phyloP scores from a whole-genome alignment of 305 asterid species.

The Stenogyne calaminthoides region DNA sequence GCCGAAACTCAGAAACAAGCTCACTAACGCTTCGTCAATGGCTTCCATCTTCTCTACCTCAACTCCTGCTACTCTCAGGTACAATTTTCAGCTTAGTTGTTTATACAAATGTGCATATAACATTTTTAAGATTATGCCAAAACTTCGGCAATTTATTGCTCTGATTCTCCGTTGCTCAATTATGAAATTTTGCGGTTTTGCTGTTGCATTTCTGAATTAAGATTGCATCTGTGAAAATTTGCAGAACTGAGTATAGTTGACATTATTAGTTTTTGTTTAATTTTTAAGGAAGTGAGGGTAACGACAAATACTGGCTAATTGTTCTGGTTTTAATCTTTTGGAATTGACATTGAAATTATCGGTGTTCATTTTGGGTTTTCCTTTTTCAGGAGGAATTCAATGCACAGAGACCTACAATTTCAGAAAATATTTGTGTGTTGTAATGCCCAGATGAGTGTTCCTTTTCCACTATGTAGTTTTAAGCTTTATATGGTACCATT shows the following conservation, averaged over 20 bases:
- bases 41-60: slow-evolving; percentile 36
- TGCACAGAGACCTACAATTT: slow-evolving; percentile 28
- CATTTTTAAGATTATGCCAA: neutral
- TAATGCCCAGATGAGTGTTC: slow-evolving; percentile 27
- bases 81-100: neutral
- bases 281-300: too few species aligned
- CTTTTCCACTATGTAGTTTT: slow-evolving; percentile 34
- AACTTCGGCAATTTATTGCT: neutral
- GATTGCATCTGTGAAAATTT: neutral
- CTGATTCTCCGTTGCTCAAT: neutral
- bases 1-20: neutral
- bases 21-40: slow-evolving; percentile 29
- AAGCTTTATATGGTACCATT: slow-evolving; percentile 40
- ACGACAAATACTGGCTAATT: neutral
- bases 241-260: too few species aligned
- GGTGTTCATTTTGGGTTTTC: neutral
- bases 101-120: neutral
- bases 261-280: too few species aligned
- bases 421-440: slow-evolving; percentile 35
- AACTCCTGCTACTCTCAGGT: slow-evolving; percentile 38
- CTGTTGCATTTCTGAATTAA: neutral
- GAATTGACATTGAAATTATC: neutral
- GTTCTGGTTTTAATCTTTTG: slow-evolving; percentile 1
- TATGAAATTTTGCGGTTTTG: neutral
- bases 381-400: slow-evolving; percentile 46